Evolutionary conservation across 75 land plant species (phyloP).

Genomic region (Sequoia sempervirens): DNA sequence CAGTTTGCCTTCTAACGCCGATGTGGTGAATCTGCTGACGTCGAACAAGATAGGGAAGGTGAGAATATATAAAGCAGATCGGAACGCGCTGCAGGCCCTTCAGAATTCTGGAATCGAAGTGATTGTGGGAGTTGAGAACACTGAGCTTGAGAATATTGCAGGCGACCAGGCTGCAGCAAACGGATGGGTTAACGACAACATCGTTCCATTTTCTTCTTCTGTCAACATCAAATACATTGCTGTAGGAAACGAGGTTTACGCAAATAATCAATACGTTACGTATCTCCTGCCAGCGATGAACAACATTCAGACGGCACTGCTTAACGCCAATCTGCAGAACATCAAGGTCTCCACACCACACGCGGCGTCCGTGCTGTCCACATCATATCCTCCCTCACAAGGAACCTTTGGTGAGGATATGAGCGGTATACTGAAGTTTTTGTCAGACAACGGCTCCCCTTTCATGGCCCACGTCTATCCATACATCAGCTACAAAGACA

Average conservation of each 20-base stretch:
- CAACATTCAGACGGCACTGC: slow-evolving; percentile 38
- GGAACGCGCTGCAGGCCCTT: slow-evolving; percentile 18
- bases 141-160: slow-evolving; percentile 9
- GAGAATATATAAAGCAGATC: slow-evolving; percentile 13
- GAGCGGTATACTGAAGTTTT: slow-evolving; percentile 33
- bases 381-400: slow-evolving; percentile 39
- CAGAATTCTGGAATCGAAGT: slow-evolving; percentile 18
- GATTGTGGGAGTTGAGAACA: slow-evolving; percentile 11
- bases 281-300: slow-evolving; percentile 16
- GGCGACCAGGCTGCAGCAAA: not conserved
- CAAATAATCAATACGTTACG: not conserved
- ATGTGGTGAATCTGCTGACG: slow-evolving; percentile 18
- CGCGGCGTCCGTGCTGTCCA: slow-evolving; percentile 18
- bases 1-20: slow-evolving; percentile 14
- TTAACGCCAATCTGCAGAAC: slow-evolving; percentile 20
- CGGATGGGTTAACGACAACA: slow-evolving; percentile 17
- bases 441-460: slow-evolving; percentile 21
- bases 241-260: slow-evolving; percentile 34
- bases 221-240: slow-evolving; percentile 27
- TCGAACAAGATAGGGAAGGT: slow-evolving; percentile 11
- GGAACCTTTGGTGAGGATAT: slow-evolving; percentile 27
- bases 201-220: not conserved
- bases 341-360: slow-evolving; percentile 62
- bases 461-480: slow-evolving; percentile 53
- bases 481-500: slow-evolving; percentile 23